Evolutionary conservation across 768 basidiomycete species (phyloP).

Genomic region (Termitomyces sp.): DNA sequence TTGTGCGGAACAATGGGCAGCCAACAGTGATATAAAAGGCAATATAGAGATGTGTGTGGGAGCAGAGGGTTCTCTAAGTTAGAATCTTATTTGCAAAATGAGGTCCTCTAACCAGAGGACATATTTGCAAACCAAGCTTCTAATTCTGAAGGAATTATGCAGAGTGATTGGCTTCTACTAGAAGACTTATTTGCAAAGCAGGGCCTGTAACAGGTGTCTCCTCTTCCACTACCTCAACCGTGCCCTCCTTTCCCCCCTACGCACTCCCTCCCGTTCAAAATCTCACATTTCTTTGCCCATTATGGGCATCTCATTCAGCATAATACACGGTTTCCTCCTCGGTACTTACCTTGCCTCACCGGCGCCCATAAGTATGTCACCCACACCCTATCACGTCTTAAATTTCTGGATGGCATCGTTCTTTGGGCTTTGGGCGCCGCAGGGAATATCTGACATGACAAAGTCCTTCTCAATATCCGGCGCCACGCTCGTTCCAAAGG

Average conservation of each 20-base stretch:
- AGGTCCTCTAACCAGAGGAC: too few species aligned
- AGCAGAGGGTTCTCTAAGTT: too few species aligned
- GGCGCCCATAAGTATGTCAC: slow-evolving; percentile 41
- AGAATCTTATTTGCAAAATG: too few species aligned
- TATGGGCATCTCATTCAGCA: slow-evolving; percentile 60
- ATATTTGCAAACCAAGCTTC: too few species aligned
- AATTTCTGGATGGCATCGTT: slow-evolving; percentile 60
- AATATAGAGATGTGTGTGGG: too few species aligned
- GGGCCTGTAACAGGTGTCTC: too few species aligned
- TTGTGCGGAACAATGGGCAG: too few species aligned
- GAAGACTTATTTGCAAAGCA: too few species aligned
- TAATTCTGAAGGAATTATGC: too few species aligned
- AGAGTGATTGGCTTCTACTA: too few species aligned
- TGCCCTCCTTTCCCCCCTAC: slow-evolving; percentile 61
- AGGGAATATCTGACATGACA: slow-evolving; percentile 88
- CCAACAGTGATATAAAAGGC: too few species aligned
- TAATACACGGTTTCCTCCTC: slow-evolving; percentile 66
- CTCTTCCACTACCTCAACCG: slow-evolving; percentile 83
- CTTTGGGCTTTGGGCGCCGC: slow-evolving; percentile 71
- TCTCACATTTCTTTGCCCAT: slow-evolving; percentile 66
- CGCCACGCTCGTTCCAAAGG: slow-evolving; percentile 49
- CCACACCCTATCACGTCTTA: slow-evolving; percentile 17
- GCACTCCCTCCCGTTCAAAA: slow-evolving; percentile 76
- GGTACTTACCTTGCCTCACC: slow-evolving; percentile 67
- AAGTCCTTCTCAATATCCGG: slow-evolving; percentile 80